These are phyloP conservation scores for Cadophora gregata DNA, from an alignment of 2,329 filamentous ascomycete species.

Conservation along the genomic window DNA sequence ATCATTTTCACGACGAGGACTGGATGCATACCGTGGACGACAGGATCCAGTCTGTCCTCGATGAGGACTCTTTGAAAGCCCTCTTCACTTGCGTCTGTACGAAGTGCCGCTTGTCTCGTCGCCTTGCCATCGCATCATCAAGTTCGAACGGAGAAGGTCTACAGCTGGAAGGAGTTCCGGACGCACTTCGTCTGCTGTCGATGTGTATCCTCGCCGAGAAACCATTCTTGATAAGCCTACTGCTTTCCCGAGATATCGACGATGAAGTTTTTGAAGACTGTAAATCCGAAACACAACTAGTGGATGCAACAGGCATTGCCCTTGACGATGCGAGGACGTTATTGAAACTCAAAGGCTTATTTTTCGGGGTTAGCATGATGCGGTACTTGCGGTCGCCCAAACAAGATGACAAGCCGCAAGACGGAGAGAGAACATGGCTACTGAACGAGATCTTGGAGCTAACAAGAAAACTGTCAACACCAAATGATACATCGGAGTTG, in stretches of 20 bases:
- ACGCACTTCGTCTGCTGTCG: slow-evolving; percentile 1
- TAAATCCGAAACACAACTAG: slow-evolving; percentile 4
- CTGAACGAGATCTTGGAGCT: slow-evolving; percentile 10
- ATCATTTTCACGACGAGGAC: slow-evolving; percentile 12
- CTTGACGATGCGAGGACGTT: slow-evolving; percentile 11
- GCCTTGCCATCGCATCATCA: not conserved
- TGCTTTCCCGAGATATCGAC: slow-evolving; percentile 2
- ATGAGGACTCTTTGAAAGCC: slow-evolving; percentile 2
- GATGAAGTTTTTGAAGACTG: slow-evolving; percentile 8
- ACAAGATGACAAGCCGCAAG: not conserved
- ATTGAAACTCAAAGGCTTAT: not conserved
- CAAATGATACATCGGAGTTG: slow-evolving; percentile 1
- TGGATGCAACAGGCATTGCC: slow-evolving; percentile 2
- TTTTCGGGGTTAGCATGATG: slow-evolving; percentile 14
- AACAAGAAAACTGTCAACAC: slow-evolving; percentile 1
- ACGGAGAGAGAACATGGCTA: slow-evolving; percentile 13
- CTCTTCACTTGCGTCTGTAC: slow-evolving; percentile 7
- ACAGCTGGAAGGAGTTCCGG: slow-evolving; percentile 1
- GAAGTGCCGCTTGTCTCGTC: not conserved
- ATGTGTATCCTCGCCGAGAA: slow-evolving; percentile 13
- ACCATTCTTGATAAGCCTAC: slow-evolving; percentile 9
- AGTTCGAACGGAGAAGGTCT: not conserved
- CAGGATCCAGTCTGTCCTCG: slow-evolving; percentile 1
- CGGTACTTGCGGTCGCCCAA: slow-evolving; percentile 6
- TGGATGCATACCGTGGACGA: slow-evolving; percentile 4